Evolutionary conservation across 2,329 filamentous ascomycete genomes (phyloP), one percentile per base, ranked within the genome.

Genomic region (Beauveria sp.): DNA sequence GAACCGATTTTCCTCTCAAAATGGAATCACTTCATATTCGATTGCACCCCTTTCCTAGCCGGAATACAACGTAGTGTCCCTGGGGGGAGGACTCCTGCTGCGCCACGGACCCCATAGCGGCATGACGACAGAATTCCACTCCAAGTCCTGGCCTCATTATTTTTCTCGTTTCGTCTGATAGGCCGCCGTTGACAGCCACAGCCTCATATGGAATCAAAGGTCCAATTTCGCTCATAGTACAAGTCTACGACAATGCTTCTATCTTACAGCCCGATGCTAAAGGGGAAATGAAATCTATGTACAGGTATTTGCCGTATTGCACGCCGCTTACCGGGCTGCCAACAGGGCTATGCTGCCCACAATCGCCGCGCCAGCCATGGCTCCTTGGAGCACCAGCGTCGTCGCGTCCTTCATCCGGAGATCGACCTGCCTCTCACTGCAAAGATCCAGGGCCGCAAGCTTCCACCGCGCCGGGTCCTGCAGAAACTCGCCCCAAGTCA

Each of bases 381-480:
- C 85, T 60, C 88, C 83, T 73, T 92, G 84, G 42, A 91, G 74
- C 54, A 83, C 86, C 66, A 90, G 76, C n/a, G 87, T 73, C 2
- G 89, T 90, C 38, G 88, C 75, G 67, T 93, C 89, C 58, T 84
- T 81, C 78, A 90, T 89, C 49, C 83, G 82, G 64, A 91, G 68
- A 54, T 81, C 77, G 68, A 91, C 77, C 63, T 75, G 76, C 66
- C 85, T 79, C 61, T 91, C 85, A 72, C 88, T 90, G 73, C 81
- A 84, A 18, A 91, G 72, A 65, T 91, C 86, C 46, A 75, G 68
- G 5, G 82, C 67, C 3, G 75, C 76, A 7, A 78, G 75, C 67
- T 75, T 79, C 78, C 83, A 85, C 63, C 73, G 70, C 3, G 68
- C 65, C 1, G 77, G 76, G 45, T 81, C 73, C 16, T 69, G 63